These are phyloP conservation scores for Lagenidium sp. DNA, from an alignment of 352 stramenopile genomes.

Conservation along the genomic window DNA sequence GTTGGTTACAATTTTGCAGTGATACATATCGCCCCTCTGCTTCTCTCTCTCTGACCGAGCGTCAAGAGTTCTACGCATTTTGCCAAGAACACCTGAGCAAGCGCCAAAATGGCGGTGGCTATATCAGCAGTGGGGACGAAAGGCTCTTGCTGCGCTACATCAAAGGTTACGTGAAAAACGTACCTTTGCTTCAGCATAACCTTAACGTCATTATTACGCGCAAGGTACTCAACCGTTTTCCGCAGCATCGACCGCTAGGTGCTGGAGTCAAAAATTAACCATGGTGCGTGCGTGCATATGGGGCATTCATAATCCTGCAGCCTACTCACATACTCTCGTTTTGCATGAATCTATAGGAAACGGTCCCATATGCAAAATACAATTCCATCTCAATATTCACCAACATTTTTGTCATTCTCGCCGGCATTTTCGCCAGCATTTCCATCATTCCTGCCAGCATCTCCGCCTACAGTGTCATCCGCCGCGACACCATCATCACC, in stretches of 20 bases:
- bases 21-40: not conserved
- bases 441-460: not conserved
- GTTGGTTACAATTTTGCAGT: slow-evolving; percentile 1
- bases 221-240: no score
- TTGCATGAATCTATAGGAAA: no score
- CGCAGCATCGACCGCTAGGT: no score
- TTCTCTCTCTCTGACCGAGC: not conserved
- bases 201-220: no score
- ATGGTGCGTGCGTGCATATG: not conserved
- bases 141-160: no score
- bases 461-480: no score
- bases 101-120: no score
- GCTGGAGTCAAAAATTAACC: not conserved
- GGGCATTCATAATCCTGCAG: not conserved
- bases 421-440: not conserved
- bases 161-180: no score
- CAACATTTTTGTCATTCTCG: not conserved
- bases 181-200: no score
- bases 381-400: not conserved
- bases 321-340: not conserved
- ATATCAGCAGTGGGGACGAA: no score
- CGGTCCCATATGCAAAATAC: not conserved
- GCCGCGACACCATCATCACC: no score
- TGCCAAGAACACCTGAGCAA: not conserved
- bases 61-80: not conserved